These are phyloP conservation scores for Aphanocladium album DNA, from an alignment of 2,329 filamentous ascomycete species.

Conservation along the genomic window DNA sequence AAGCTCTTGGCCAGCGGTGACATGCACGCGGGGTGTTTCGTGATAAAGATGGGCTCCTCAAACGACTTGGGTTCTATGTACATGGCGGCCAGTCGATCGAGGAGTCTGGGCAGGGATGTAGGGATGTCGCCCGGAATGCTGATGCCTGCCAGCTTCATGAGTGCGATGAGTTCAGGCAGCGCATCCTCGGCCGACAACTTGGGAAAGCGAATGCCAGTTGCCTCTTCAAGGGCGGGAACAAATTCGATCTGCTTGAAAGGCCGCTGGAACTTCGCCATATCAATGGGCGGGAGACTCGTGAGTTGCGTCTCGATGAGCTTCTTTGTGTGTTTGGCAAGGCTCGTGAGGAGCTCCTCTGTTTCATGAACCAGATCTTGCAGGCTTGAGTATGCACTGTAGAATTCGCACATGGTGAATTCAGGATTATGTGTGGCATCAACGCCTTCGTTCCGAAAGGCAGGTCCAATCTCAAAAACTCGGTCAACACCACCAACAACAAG, in stretches of 20 bases:
- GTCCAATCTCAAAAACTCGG: slow-evolving; percentile 87
- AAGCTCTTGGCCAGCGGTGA: slow-evolving; percentile 89
- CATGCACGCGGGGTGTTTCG: slow-evolving; percentile 82
- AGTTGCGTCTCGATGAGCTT: slow-evolving; percentile 41
- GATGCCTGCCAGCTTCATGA: slow-evolving; percentile 52
- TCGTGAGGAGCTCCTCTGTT: slow-evolving; percentile 66
- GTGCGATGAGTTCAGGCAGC: slow-evolving; percentile 48
- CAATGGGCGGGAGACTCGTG: slow-evolving; percentile 42
- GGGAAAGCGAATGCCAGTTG: slow-evolving; percentile 61
- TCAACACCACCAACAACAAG: slow-evolving; percentile 85
- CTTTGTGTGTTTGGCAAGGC: slow-evolving; percentile 50
- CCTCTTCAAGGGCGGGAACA: slow-evolving; percentile 69
- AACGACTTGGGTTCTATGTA: slow-evolving; percentile 76
- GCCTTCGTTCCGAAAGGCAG: slow-evolving; percentile 89
- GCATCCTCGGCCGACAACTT: slow-evolving; percentile 54
- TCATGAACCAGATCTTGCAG: slow-evolving; percentile 67
- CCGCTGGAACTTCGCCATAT: slow-evolving; percentile 42
- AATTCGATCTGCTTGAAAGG: slow-evolving; percentile 72
- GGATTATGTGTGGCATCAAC: slow-evolving; percentile 90
- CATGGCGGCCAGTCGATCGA: slow-evolving; percentile 71
- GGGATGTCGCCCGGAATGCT: slow-evolving; percentile 61
- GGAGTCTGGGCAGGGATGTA: slow-evolving; percentile 59
- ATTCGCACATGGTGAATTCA: slow-evolving; percentile 96
- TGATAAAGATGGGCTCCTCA: slow-evolving; percentile 72
- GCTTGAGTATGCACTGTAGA: slow-evolving; percentile 82